phyloP scores from a whole-genome alignment of 495 filamentous ascomycete species.

The Penicillium goetzii region DNA sequence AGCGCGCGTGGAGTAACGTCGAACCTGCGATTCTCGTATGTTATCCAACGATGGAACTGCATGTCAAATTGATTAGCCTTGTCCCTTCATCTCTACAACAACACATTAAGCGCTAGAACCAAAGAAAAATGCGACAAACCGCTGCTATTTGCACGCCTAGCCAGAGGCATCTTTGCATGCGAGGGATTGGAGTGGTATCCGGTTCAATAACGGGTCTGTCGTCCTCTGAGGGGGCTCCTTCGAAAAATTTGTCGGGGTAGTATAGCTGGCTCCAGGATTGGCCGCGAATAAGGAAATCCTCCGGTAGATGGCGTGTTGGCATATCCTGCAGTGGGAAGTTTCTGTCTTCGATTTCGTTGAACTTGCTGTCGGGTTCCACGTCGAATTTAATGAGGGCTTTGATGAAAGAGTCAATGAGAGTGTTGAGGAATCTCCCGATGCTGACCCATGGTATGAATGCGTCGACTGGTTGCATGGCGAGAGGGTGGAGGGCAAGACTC shows the following conservation, averaged over 20 bases:
- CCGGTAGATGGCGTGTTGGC: constrained; percentile 66
- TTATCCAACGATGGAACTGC: constrained; percentile 50
- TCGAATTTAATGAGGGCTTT: too few species aligned
- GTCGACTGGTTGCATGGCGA: constrained; percentile 57
- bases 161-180: constrained; percentile 77
- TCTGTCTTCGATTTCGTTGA: constrained; percentile 52
- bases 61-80: neutral
- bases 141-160: constrained; percentile 63
- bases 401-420: constrained; percentile 39
- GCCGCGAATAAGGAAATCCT: constrained; percentile 82
- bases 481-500: constrained; percentile 55
- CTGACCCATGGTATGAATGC: constrained; percentile 68
- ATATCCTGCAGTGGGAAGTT: constrained; percentile 60
- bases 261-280: constrained; percentile 71
- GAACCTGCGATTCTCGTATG: constrained; percentile 39
- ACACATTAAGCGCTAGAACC: neutral
- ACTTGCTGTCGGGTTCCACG: constrained; percentile 39
- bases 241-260: constrained; percentile 73
- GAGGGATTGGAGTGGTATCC: constrained; percentile 61
- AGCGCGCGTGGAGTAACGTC: constrained; percentile 35
- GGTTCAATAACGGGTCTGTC: constrained; percentile 76
- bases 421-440: constrained; percentile 68
- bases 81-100: too few species aligned
- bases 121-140: constrained; percentile 33
- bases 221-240: constrained; percentile 69